Base-by-base conservation (phyloP, 768 basidiomycete species). In the Brasilioporus rufonigricans region DNA sequence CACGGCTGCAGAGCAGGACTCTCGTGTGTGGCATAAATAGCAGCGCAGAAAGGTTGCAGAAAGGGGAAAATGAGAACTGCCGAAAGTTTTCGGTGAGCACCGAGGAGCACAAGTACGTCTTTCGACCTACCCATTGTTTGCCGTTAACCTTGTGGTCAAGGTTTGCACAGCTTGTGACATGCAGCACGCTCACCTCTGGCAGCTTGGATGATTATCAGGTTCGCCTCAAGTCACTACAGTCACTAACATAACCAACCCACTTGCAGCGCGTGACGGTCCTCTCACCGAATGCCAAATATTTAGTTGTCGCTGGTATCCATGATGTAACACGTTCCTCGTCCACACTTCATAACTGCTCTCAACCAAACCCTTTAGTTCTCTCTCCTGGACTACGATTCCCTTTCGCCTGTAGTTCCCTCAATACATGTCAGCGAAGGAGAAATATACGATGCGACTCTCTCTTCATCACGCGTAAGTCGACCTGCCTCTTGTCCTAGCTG, bases 11-110 rank as follows among this genome's bases (percentile, higher is more conserved):
- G 79, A 73, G 68, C 46, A 75, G 79, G 67, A 74, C 74, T 58
- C 60, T 98, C 49, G 80, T 88, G 0, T 95, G 94, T 59, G 96
- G 96, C 14, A 82, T 98, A 56, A 98, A 98, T 70, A 91, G 91
- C 54, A 68, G 88, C 0, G 70, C 76, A 23, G 83, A 87, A 33
- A 74, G 78, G 50, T 67, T 94, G 21, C 67, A 80, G 61, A 78
- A 74, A 19, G 87, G 87, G 8, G 74, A 80, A 61, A 98, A 98
- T 63, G 80, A 89, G 68, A 95, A 98, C 61, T 92, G 93, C 65
- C 83, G 96, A 45, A 75, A 86, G 36, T 95, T 85, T 61, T 67
- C 65, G 40, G 69, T 87, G 36, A 55, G 56, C 58, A 45, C 59
- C 35, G 73, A 77, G 36, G 80, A 83, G 21, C 70, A 83, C 61